Conservation (phyloP, 345 rosid genomes). For the Boechera stricta region DNA sequence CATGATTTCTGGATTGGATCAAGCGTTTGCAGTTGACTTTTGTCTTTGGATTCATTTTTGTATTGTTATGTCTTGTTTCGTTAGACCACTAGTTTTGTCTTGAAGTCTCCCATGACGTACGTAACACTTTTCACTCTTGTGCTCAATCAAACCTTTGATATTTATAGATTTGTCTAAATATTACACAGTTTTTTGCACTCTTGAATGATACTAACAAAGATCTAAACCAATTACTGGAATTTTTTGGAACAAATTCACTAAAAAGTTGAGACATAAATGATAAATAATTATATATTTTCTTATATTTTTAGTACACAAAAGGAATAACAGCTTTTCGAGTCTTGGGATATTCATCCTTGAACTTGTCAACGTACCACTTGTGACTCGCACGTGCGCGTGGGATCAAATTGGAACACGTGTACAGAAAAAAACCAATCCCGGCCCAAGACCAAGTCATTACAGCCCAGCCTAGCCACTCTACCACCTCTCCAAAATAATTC, state of each 20-base stretch:
- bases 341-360: slow-evolving; percentile 75
- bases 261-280: background rate
- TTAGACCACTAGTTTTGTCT: slow-evolving; percentile 35
- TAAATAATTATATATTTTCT: too few relatives aligned
- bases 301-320: slow-evolving; percentile 50
- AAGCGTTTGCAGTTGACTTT: slow-evolving; percentile 28
- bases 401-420: slow-evolving; percentile 76
- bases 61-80: slow-evolving; percentile 34
- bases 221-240: background rate
- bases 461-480: slow-evolving; percentile 93
- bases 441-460: slow-evolving; percentile 88
- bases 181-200: background rate
- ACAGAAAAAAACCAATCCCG: slow-evolving; percentile 75
- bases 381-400: slow-evolving; percentile 81
- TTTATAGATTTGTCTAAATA: slow-evolving; percentile 24
- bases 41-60: slow-evolving; percentile 40
- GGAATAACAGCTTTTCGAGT: slow-evolving; percentile 80
- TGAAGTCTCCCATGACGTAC: slow-evolving; percentile 19
- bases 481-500: slow-evolving; percentile 79
- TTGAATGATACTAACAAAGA: slow-evolving; percentile 9
- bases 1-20: slow-evolving; percentile 37
- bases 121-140: slow-evolving; percentile 17
- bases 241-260: background rate
- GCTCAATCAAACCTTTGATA: slow-evolving; percentile 7
- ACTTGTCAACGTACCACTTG: slow-evolving; percentile 75